Percentiles rank a stretch among this genome's conserved stretches.
Evolutionary conservation across 73 alveolate genomes (phyloP).

Genomic region (Breviolum minutum): DNA sequence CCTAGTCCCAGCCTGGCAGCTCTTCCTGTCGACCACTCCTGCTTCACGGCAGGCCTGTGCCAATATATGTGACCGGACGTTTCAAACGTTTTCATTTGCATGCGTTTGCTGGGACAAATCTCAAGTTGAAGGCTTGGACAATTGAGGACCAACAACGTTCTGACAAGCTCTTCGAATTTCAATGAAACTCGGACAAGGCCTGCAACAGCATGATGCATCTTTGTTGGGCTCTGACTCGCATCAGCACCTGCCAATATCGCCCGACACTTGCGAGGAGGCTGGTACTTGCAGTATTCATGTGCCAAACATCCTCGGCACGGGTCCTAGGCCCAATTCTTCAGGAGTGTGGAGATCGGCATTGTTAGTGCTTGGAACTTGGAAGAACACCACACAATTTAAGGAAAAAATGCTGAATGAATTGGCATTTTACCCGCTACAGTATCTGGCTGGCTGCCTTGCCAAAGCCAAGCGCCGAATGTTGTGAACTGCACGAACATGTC

Average conservation of each 20-base stretch:
- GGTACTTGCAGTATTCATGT: too few species aligned
- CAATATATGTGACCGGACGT: not conserved
- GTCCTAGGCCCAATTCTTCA: too few species aligned
- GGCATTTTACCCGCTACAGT: too few species aligned
- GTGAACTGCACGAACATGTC: too few species aligned
- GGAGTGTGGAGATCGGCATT: too few species aligned
- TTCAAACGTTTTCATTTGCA: not conserved
- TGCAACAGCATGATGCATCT: slow-evolving; percentile 38
- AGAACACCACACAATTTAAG: not conserved
- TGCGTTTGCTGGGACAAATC: too few species aligned
- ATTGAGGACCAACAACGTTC: not conserved
- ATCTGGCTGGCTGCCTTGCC: too few species aligned
- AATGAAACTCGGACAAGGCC: not conserved
- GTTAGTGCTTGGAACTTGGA: too few species aligned
- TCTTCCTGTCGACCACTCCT: slow-evolving; percentile 44
- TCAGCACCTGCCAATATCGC: slow-evolving; percentile 30
- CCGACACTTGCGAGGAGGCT: too few species aligned
- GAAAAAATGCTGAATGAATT: not conserved
- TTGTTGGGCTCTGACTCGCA: slow-evolving; percentile 81
- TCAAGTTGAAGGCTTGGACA: not conserved
- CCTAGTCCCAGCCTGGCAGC: slow-evolving; percentile 29
- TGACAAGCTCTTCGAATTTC: too few species aligned
- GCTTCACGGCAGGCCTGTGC: slow-evolving; percentile 32
- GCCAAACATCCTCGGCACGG: too few species aligned
- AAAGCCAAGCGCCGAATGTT: too few species aligned